Conservation (phyloP, 1,284 basidiomycete species). For the Bondarzewia mesenterica region DNA sequence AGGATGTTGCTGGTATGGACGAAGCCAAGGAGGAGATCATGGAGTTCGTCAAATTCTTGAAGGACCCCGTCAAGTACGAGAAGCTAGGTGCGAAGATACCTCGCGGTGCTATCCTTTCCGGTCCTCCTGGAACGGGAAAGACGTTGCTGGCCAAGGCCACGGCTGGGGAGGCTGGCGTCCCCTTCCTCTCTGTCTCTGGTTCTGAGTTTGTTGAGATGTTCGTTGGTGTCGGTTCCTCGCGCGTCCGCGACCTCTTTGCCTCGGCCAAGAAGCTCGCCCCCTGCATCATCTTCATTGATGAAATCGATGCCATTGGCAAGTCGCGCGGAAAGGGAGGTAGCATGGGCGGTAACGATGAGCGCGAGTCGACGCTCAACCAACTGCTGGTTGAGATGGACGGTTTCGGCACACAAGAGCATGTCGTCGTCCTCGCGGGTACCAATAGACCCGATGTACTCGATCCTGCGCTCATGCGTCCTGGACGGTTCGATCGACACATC, state of each 20-base stretch:
- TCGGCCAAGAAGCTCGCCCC: conserved; percentile 97
- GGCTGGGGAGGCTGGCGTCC: conserved; percentile 94
- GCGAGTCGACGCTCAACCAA: conserved; percentile 97
- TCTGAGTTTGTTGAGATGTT: conserved; percentile 99
- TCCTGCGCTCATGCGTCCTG: conserved; percentile 90
- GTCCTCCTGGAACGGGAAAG: conserved; percentile 98
- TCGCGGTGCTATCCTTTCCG: conserved; percentile 94
- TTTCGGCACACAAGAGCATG: conserved; percentile 92
- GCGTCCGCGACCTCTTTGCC: conserved; percentile 95
- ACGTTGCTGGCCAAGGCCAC: conserved; percentile 98
- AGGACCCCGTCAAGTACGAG: conserved; percentile 93
- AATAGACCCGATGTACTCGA: conserved; percentile 97
- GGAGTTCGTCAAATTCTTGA: conserved; percentile 99
- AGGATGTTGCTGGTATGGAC: conserved; percentile 98
- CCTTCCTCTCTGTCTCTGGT: conserved; percentile 97
- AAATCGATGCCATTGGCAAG: conserved; percentile 99
- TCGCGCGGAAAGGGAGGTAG: conserved; percentile 82
- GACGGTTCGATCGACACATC: conserved; percentile 97
- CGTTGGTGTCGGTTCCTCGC: conserved; percentile 96
- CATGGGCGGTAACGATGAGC: conserved; percentile 95
- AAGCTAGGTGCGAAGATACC: conserved; percentile 98
- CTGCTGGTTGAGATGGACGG: conserved; percentile 99
- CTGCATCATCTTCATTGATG: conserved; percentile 97
- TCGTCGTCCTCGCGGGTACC: conserved; percentile 95
- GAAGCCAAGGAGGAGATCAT: conserved; percentile 99